phyloP scores from a whole-genome alignment of 2,329 filamentous ascomycete species.

The Sarocladium oryzae region DNA sequence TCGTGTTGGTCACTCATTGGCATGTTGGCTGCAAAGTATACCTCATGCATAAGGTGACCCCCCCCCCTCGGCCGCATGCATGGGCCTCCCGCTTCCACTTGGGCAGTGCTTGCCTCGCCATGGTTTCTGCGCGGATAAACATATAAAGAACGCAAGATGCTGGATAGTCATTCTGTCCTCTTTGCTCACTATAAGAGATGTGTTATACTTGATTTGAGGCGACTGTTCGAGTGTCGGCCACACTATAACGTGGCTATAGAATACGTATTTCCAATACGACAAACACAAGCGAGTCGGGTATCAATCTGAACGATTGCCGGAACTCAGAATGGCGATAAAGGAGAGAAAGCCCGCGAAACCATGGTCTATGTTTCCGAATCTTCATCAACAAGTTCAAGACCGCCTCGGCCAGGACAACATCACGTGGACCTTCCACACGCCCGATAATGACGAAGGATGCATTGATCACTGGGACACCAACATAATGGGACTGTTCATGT shows the following conservation, averaged over 20 bases:
- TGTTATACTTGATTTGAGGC: too few relatives aligned
- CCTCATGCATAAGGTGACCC: neutral
- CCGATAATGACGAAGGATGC: conserved; percentile 12
- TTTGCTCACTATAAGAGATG: too few relatives aligned
- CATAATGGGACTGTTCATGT: conserved; percentile 20
- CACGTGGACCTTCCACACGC: conserved; percentile 18
- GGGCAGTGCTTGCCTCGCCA: too few relatives aligned
- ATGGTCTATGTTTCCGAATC: neutral
- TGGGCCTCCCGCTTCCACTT: neutral
- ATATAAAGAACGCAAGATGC: too few relatives aligned
- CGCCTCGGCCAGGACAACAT: neutral
- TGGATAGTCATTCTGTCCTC: too few relatives aligned
- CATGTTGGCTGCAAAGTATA: neutral
- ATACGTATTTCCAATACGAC: too few relatives aligned
- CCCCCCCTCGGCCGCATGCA: neutral
- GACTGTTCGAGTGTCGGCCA: too few relatives aligned
- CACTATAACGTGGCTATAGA: too few relatives aligned
- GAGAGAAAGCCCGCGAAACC: neutral
- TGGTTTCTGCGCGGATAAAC: too few relatives aligned
- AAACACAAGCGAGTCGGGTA: too few relatives aligned
- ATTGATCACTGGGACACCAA: conserved; percentile 11
- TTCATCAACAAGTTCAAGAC: neutral
- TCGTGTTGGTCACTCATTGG: neutral
- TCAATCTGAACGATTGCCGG: too few relatives aligned
- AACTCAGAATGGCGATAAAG: neutral